A percentile compares a stretch with the other conserved stretches of the same genome.
Conservation (phyloP, 2,329 filamentous ascomycete species). For the Trichoderma asperellum region DNA sequence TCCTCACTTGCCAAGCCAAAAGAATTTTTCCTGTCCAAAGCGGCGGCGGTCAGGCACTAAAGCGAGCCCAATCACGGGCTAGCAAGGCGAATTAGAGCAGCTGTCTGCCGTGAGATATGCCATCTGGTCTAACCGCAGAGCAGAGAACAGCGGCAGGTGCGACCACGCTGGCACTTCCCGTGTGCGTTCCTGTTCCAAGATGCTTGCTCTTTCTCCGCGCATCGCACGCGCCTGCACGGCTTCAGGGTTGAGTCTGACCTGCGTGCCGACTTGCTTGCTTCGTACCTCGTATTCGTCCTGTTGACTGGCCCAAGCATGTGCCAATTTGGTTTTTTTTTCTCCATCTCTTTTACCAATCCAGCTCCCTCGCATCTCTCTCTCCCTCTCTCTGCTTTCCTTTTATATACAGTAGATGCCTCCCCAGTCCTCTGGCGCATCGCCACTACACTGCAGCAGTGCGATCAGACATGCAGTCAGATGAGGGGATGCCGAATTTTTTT, state of each 20-base stretch:
- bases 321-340: background rate
- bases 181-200: conserved; percentile 18
- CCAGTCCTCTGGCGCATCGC: background rate
- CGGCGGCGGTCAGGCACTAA: conserved; percentile 18
- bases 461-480: conserved; percentile 20
- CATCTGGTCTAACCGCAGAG: background rate
- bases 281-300: conserved; percentile 11
- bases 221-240: conserved; percentile 2
- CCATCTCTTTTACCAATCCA: background rate
- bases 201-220: conserved; percentile 13
- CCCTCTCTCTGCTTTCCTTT: background rate
- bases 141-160: background rate
- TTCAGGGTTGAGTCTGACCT: conserved; percentile 20
- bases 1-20: conserved; percentile 2
- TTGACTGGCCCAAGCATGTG: background rate
- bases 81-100: conserved; percentile 12
- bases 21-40: background rate
- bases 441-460: background rate
- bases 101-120: conserved; percentile 22
- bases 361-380: background rate
- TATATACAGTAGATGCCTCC: background rate
- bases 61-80: background rate
- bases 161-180: conserved; percentile 7
- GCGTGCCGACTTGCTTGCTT: background rate
- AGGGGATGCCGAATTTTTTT: conserved; percentile 15